These are phyloP conservation scores for Onygenales sp. DNA, from an alignment of 2,329 filamentous ascomycete genomes.

Conservation along the genomic window DNA sequence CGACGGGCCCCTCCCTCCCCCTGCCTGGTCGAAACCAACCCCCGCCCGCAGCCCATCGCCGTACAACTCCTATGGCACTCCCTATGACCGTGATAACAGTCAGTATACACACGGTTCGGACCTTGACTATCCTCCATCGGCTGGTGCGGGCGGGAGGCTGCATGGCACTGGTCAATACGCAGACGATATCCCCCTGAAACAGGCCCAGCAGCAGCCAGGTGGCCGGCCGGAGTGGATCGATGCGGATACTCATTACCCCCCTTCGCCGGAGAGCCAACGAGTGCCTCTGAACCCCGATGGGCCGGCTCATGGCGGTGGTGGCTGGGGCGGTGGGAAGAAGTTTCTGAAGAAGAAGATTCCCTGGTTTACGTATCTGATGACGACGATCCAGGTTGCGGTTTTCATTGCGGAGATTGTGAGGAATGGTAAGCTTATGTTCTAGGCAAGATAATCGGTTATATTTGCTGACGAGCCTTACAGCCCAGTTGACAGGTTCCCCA, in stretches of 20 bases:
- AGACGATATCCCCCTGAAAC: slow-evolving; percentile 34
- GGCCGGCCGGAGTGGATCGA: slow-evolving; percentile 29
- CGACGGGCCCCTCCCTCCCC: slow-evolving; percentile 1
- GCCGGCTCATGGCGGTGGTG: slow-evolving; percentile 20
- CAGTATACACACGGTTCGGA: slow-evolving; percentile 28
- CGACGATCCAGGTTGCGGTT: slow-evolving; percentile 65
- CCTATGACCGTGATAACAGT: slow-evolving; percentile 26
- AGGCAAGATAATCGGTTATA: slow-evolving; percentile 1
- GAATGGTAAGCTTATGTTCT: slow-evolving; percentile 54
- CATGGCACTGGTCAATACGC: slow-evolving; percentile 25
- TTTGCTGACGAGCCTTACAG: slow-evolving; percentile 32
- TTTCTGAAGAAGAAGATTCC: slow-evolving; percentile 54
- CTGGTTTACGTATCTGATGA: slow-evolving; percentile 75
- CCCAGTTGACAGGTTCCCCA: slow-evolving; percentile 62
- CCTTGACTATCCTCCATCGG: slow-evolving; percentile 17
- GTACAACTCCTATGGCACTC: slow-evolving; percentile 37
- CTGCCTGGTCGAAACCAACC: slow-evolving; percentile 5
- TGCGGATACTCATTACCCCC: slow-evolving; percentile 36
- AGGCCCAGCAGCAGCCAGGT: slow-evolving; percentile 23
- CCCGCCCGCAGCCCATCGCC: slow-evolving; percentile 20
- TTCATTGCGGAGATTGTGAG: slow-evolving; percentile 84
- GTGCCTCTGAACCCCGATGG: slow-evolving; percentile 12
- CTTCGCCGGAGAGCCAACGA: slow-evolving; percentile 47
- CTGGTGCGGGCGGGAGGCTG: slow-evolving; percentile 17
- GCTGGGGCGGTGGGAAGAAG: slow-evolving; percentile 28